Evolutionary conservation across 805 yeast genomes (phyloP), one percentile per base, ranked within the genome.

Genomic region (Candida palmyrensis): DNA sequence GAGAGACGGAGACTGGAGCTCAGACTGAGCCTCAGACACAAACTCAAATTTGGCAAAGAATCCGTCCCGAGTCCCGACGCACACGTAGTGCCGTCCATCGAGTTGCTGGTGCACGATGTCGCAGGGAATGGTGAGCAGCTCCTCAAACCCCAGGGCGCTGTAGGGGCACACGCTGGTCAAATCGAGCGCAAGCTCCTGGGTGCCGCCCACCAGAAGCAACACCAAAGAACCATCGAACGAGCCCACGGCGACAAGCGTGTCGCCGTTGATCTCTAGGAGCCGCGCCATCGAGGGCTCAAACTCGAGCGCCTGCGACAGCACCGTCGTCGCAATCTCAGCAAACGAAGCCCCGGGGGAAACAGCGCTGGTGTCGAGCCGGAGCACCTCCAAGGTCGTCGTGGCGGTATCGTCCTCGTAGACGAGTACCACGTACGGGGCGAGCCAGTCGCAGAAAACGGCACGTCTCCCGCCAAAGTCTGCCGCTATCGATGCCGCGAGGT

Each of bases 61-160:
- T 0, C 71, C 71, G 20, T 54, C 55, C 29, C 49, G 51, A 1
- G 68, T 47, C 1, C 69, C 69, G 18, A 65, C 37, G 12, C 42
- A 43, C 1, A 58, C 18, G 10, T 33, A 33, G 2, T 33, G 14
- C 4, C 27, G 23, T 2, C 39, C 27, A 2, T 23, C 10, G 3
- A 18, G 7, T 3, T n/a, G 18, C 11, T 30, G 37, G 2, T 18
- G 8, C 10, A 35, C 7, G 3, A 50, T 37, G 32, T 49, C 56
- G 27, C 49, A 28, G 3, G 63, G 56, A n/a, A 55, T 44, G 9
- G 51, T 16, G 7, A 36, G 30, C 15, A 24, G 18, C 20, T 25
- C 15, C 16, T n/a, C 20, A 8, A 8, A 18, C 13, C 9, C 16
- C 10, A 28, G 25, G 8, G 19, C 23, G 6, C 12, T 11, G 23